These are phyloP conservation scores for Penicillium vulpinum DNA, from an alignment of 2,329 filamentous ascomycete species.

Conservation along the genomic window DNA sequence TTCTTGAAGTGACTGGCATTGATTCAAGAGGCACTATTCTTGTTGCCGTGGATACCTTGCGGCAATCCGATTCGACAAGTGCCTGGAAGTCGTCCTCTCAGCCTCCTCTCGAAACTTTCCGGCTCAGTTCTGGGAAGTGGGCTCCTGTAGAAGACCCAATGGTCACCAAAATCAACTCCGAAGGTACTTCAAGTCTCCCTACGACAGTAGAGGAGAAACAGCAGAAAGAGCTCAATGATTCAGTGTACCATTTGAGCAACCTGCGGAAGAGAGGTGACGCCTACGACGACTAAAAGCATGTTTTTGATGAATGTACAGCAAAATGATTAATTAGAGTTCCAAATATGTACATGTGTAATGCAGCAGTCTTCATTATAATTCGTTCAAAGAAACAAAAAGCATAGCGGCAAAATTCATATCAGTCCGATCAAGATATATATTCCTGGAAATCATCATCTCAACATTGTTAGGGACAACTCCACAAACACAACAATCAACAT, in stretches of 20 bases:
- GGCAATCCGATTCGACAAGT: conserved; percentile 52
- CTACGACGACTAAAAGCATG: conserved; percentile 3
- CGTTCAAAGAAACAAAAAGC: background rate
- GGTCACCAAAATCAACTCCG: conserved; percentile 29
- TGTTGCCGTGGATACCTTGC: conserved; percentile 57
- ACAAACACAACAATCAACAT: background rate
- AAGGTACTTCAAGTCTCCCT: conserved; percentile 31
- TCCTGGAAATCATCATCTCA: rapidly evolving
- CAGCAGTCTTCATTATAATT: background rate
- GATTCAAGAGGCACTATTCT: conserved; percentile 37
- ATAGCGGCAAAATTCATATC: background rate
- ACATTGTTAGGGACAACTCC: background rate
- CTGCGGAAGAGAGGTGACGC: conserved; percentile 37
- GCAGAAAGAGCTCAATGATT: conserved; percentile 35
- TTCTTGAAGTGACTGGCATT: conserved; percentile 56
- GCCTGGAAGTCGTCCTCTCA: conserved; percentile 33
- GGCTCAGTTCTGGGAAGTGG: conserved; percentile 26
- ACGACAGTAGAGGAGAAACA: conserved; percentile 31
- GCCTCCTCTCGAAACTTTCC: conserved; percentile 35
- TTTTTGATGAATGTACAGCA: conserved; percentile 23
- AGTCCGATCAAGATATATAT: background rate
- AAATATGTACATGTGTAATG: background rate
- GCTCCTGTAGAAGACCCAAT: conserved; percentile 22
- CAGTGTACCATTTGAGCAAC: conserved; percentile 42
- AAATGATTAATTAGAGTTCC: background rate